Percentiles rank a stretch among this genome's conserved stretches.
Evolutionary conservation across 1,284 basidiomycete genomes (phyloP).

Genomic region (Microbotryomycetes sp.): DNA sequence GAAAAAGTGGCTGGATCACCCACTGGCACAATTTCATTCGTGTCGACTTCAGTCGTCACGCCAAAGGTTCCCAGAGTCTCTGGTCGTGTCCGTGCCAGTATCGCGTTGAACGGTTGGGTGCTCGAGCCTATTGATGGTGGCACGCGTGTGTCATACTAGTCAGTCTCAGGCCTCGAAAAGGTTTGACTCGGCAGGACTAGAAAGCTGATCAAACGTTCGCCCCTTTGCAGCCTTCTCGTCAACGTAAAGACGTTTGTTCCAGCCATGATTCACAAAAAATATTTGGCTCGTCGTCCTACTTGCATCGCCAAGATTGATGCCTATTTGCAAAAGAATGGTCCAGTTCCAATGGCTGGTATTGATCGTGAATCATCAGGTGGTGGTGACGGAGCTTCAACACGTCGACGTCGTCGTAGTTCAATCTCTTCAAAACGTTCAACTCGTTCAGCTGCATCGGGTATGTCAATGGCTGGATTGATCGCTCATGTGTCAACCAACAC

Average conservation of each 20-base stretch:
- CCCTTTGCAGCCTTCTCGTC: constrained; percentile 33
- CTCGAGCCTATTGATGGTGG: constrained; percentile 30
- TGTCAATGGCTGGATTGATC: constrained; percentile 12
- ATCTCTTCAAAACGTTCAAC: constrained; percentile 25
- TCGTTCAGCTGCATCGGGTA: constrained; percentile 7
- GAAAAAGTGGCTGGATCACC: constrained; percentile 33
- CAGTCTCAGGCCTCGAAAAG: background rate
- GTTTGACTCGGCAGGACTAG: constrained; percentile 3
- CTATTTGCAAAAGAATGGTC: constrained; percentile 34
- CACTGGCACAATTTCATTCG: constrained; percentile 37
- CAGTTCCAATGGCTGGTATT: constrained; percentile 30
- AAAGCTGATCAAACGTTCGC: background rate
- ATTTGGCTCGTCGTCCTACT: constrained; percentile 35
- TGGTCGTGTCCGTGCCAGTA: constrained; percentile 35
- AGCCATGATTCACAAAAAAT: constrained; percentile 30
- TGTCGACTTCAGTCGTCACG: constrained; percentile 37
- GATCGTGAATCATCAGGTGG: constrained; percentile 15
- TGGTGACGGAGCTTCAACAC: constrained; percentile 1
- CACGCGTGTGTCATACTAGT: constrained; percentile 23
- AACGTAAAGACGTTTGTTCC: constrained; percentile 37
- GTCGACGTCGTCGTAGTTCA: constrained; percentile 24
- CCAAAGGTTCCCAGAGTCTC: constrained; percentile 35
- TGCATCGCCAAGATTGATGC: constrained; percentile 36
- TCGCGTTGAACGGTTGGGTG: constrained; percentile 37
- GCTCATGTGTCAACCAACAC: constrained; percentile 16